Evolutionary conservation across 192 early-diverging fungal genomes (phyloP), one percentile per base, ranked within the genome.

Genomic region (Coemansia sp.): DNA sequence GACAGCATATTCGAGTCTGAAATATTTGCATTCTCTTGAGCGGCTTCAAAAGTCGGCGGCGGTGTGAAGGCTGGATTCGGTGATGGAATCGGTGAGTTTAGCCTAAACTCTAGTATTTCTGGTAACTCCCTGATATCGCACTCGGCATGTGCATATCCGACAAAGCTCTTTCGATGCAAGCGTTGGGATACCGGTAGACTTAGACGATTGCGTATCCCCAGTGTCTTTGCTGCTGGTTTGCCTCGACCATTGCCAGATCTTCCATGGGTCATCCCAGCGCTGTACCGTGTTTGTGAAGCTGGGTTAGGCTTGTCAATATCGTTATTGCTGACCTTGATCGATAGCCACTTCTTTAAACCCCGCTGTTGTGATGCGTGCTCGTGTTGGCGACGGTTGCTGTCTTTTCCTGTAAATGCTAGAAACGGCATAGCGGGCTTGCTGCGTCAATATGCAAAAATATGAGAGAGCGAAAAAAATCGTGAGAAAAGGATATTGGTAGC

Each of bases 331-430:
- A 57, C 55, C 23, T 48, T 69, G 43, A 65, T 35, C 33, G 72
- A 65, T 39, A 76, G 42, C 72, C 72, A 76, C 41, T 59, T 56
- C 44, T 76, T 76, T 28, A 76, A 35, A 6, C 66, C 63, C 14
- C 65, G 15, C 12, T 46, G 47, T 16, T 26, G 43, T 9, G 18
- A 13, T 36, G 53, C 1, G 19, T 41, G 44, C 37, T 46, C 4
- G 7, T 18, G 46, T 15, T 33, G 9, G 21, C 15, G 10, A 6
- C 8, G 40, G 61, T 16, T 26, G 7, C 6, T 36, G 7, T 44
- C 53, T 33, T 44, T 56, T 44, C 15, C 48, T n/a, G 28, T 12
- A 37, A 56, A 51, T 26, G 53, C 48, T 33, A 39, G 36, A 42
- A 64, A 56, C 11, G 21, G 45, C 55, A 57, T 57, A n/a, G 23